Percentiles rank a stretch among this genome's conserved stretches.
These are phyloP conservation scores for Rhizoctonia solani DNA, from an alignment of 1,284 basidiomycete species.

Conservation along the genomic window DNA sequence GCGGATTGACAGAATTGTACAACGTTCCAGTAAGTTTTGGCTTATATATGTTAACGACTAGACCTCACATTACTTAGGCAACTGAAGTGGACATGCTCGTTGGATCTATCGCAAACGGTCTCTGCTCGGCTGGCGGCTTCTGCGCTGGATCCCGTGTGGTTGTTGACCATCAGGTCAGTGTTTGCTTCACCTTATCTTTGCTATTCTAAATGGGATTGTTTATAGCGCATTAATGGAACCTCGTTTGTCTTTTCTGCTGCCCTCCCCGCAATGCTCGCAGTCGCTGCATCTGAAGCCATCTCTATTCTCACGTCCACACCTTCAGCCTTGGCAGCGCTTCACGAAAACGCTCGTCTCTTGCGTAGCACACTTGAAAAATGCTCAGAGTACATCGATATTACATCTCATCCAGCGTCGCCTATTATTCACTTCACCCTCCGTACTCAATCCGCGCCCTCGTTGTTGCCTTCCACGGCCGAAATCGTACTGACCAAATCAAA, in stretches of 20 bases:
- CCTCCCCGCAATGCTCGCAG: constrained; percentile 87
- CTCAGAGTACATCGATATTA: constrained; percentile 79
- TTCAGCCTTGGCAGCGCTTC: constrained; percentile 72
- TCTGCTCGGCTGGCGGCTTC: constrained; percentile 90
- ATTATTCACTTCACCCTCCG: constrained; percentile 87
- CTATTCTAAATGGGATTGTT: constrained; percentile 15
- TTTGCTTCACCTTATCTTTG: neutral
- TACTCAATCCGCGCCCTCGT: constrained; percentile 43
- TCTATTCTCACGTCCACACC: constrained; percentile 75
- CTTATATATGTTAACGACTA: no score
- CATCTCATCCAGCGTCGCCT: constrained; percentile 83
- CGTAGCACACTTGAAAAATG: constrained; percentile 75
- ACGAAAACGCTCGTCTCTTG: constrained; percentile 79
- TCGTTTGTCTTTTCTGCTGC: constrained; percentile 97
- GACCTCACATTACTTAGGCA: constrained; percentile 58
- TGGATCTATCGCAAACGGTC: constrained; percentile 85
- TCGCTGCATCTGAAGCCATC: constrained; percentile 84
- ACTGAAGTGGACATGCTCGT: constrained; percentile 78
- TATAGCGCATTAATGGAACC: constrained; percentile 92
- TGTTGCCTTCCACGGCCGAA: constrained; percentile 46
- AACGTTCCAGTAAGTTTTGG: constrained; percentile 76
- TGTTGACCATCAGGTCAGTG: constrained; percentile 79
- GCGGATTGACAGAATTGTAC: constrained; percentile 92
- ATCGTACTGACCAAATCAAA: constrained; percentile 49
- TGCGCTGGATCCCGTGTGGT: constrained; percentile 88